phyloP scores from a whole-genome alignment of 768 basidiomycete species.

The Lactarius quietus region DNA sequence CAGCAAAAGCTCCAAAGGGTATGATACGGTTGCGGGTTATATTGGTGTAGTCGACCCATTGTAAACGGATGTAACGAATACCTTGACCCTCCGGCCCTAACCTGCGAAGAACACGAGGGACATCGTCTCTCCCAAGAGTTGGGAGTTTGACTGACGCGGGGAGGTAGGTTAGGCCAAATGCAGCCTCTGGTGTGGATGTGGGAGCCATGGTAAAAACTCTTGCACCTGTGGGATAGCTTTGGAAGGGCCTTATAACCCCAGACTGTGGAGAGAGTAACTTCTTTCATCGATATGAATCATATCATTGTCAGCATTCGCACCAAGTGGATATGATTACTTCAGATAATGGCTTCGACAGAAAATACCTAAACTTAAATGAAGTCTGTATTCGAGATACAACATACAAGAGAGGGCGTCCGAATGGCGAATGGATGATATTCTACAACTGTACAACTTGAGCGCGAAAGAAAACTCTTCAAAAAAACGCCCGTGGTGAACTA shows the following conservation, averaged over 20 bases:
- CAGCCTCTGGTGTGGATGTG: neutral
- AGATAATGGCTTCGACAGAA: too few species aligned
- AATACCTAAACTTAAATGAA: too few species aligned
- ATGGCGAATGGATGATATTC: neutral
- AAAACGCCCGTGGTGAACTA: neutral
- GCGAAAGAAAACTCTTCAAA: neutral
- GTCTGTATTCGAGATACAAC: neutral
- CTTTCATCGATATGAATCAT: too few species aligned
- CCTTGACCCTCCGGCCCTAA: too few species aligned
- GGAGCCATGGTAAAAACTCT: too few species aligned
- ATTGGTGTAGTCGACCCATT: slow-evolving; percentile 63
- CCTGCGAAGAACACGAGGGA: neutral
- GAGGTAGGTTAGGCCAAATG: slow-evolving; percentile 16
- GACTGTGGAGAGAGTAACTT: too few species aligned
- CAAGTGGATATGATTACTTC: too few species aligned
- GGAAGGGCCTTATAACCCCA: too few species aligned
- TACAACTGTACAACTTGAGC: neutral
- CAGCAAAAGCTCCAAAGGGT: slow-evolving; percentile 49
- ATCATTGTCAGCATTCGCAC: too few species aligned
- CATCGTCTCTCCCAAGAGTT: neutral
- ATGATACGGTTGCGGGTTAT: slow-evolving; percentile 57
- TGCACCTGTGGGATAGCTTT: too few species aligned
- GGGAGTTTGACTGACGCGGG: slow-evolving; percentile 9
- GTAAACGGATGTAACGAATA: slow-evolving; percentile 3
- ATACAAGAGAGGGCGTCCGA: neutral